phyloP scores from a whole-genome alignment of 352 stramenopile species.

The Phytophthora megakarya region DNA sequence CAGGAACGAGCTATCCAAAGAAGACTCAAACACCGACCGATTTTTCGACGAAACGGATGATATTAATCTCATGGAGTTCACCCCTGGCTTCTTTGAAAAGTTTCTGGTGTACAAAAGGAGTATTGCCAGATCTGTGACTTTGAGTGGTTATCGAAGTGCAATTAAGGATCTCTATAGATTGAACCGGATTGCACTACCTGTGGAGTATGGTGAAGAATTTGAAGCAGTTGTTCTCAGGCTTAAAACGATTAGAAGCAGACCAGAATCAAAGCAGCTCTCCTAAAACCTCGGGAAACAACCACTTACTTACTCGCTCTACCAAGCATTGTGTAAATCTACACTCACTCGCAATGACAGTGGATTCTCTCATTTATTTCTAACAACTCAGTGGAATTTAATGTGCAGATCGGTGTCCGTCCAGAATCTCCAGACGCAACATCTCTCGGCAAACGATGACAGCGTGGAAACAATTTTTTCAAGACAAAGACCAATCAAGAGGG shows the following conservation, averaged over 20 bases:
- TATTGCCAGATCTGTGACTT: not conserved
- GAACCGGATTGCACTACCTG: conserved; percentile 4
- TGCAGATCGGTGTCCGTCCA: conserved; percentile 28
- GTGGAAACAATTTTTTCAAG: conserved; percentile 26
- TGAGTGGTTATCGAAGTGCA: conserved; percentile 14
- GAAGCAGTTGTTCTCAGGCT: conserved; percentile 26
- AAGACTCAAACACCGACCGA: not conserved
- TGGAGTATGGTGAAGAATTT: conserved; percentile 21
- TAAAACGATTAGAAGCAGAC: conserved; percentile 10
- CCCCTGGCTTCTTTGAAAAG: not conserved
- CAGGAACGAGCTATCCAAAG: not conserved
- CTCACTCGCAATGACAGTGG: conserved; percentile 6
- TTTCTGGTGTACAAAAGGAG: conserved; percentile 11
- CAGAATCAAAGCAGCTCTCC: not conserved
- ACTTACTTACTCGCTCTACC: conserved; percentile 13
- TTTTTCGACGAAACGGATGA: conserved; percentile 2
- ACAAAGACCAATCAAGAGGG: conserved; percentile 32
- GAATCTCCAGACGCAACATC: conserved; percentile 23
- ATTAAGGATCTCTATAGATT: conserved; percentile 14
- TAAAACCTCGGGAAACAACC: conserved; percentile 10
- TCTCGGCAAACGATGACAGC: conserved; percentile 12
- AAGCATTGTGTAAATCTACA: not conserved
- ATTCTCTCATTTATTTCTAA: conserved; percentile 31
- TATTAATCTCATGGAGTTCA: conserved; percentile 1
- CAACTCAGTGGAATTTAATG: conserved; percentile 34